These are phyloP conservation scores for Protomyces inundatus DNA, from an alignment of 1,139 yeast species.

Conservation along the genomic window DNA sequence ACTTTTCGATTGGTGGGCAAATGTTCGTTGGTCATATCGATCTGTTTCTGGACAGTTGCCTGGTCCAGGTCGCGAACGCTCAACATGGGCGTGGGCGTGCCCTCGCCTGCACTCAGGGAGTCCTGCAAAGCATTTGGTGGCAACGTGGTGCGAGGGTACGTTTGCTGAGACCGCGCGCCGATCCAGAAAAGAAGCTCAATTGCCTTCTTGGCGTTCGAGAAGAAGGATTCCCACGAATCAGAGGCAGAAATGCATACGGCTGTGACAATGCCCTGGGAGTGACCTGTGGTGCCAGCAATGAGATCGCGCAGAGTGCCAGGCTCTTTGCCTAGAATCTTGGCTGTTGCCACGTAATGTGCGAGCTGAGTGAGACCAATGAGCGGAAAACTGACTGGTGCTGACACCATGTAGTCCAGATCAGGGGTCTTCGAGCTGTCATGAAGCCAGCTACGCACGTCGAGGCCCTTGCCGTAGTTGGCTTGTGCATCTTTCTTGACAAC, in stretches of 20 bases:
- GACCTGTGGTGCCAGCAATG: conserved; percentile 89
- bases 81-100: conserved; percentile 95
- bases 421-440: conserved; percentile 81
- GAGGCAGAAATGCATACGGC: conserved; percentile 88
- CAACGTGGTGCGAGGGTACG: conserved; percentile 87
- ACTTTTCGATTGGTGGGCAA: conserved; percentile 88
- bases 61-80: conserved; percentile 81
- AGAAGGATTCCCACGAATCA: conserved; percentile 78
- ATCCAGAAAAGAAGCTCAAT: conserved; percentile 81
- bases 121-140: conserved; percentile 93
- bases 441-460: conserved; percentile 83
- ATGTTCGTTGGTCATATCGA: conserved; percentile 84
- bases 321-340: conserved; percentile 74
- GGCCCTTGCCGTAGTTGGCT: conserved; percentile 89
- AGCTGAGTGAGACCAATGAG: conserved; percentile 91
- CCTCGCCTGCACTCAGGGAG: conserved; percentile 90
- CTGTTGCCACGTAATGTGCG: conserved; percentile 85
- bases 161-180: conserved; percentile 85
- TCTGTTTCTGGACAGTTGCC: conserved; percentile 70
- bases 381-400: conserved; percentile 94
- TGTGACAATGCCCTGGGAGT: conserved; percentile 93
- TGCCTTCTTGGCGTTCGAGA: conserved; percentile 66
- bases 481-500: conserved; percentile 72
- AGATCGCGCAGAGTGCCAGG: conserved; percentile 80
- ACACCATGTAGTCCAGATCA: conserved; percentile 76